Percentiles rank a stretch among this genome's conserved stretches.
These are phyloP conservation scores for Aspergillus chevalieri DNA, from an alignment of 2,329 filamentous ascomycete species.

Conservation along the genomic window DNA sequence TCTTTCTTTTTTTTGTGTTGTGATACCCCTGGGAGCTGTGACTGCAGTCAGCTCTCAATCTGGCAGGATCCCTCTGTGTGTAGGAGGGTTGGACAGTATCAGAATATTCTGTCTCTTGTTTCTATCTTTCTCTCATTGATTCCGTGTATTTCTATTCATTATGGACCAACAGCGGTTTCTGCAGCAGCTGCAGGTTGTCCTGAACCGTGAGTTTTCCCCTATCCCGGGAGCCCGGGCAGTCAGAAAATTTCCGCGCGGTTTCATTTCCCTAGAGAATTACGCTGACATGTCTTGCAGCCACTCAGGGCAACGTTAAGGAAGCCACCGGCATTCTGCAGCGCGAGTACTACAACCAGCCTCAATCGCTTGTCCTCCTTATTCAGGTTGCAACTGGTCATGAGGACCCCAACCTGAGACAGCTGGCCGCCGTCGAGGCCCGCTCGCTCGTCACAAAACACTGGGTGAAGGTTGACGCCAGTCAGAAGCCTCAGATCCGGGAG, in stretches of 20 bases:
- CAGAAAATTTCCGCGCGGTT: too few species aligned
- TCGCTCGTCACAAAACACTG: constrained; percentile 83
- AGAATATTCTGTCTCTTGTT: constrained; percentile 1
- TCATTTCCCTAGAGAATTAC: too few species aligned
- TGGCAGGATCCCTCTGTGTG: not conserved
- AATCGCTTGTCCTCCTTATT: constrained; percentile 77
- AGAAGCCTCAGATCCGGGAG: constrained; percentile 69
- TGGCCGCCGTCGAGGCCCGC: constrained; percentile 83
- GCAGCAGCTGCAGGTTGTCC: constrained; percentile 76
- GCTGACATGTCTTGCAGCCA: constrained; percentile 50
- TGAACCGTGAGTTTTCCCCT: constrained; percentile 63
- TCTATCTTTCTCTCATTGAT: constrained; percentile 6
- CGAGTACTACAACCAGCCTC: constrained; percentile 81
- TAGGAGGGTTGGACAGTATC: not conserved
- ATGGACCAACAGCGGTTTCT: constrained; percentile 84
- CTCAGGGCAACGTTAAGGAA: constrained; percentile 82
- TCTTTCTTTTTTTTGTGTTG: too few species aligned
- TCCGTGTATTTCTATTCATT: constrained; percentile 16
- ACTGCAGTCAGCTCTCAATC: not conserved
- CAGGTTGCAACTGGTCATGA: constrained; percentile 80
- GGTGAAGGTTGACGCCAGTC: constrained; percentile 63
- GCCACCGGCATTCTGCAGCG: constrained; percentile 87
- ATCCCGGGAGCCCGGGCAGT: not conserved
- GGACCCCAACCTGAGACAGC: constrained; percentile 67
- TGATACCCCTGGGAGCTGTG: too few species aligned